phyloP scores from a whole-genome alignment of 164 flowering plant species.

The Stephania cephalantha region DNA sequence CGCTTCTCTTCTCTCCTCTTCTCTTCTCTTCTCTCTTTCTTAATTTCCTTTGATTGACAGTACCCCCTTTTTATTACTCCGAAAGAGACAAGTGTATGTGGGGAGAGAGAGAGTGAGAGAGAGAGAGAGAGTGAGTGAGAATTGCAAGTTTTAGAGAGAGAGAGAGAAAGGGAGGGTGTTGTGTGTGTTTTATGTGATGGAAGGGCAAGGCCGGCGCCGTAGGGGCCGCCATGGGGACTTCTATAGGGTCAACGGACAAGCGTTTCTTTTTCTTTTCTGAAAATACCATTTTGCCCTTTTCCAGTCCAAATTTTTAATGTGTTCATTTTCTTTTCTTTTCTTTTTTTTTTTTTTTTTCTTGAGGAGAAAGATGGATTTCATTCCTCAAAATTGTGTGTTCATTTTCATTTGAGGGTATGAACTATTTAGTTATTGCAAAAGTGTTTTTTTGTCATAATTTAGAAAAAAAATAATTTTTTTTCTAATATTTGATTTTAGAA shows the following conservation, averaged over 20 bases:
- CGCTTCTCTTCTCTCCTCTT: background rate
- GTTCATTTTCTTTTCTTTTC: too few species aligned
- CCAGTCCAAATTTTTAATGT: background rate
- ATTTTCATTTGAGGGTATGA: too few species aligned
- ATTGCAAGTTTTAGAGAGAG: constrained; percentile 8
- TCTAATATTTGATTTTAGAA: too few species aligned
- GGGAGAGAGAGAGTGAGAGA: constrained; percentile 15
- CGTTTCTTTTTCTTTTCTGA: constrained; percentile 9
- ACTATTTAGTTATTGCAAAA: too few species aligned
- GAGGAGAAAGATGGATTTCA: background rate
- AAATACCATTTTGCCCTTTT: constrained; percentile 23
- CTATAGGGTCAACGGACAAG: constrained; percentile 51
- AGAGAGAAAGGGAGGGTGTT: constrained; percentile 5
- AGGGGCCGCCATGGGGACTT: constrained; percentile 68
- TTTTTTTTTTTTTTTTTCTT: background rate
- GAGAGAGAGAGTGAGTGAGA: too few species aligned
- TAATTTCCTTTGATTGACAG: constrained; percentile 9
- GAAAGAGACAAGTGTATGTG: background rate
- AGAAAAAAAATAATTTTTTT: too few species aligned
- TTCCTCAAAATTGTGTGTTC: too few species aligned
- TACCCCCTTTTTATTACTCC: constrained; percentile 10
- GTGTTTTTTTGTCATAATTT: too few species aligned
- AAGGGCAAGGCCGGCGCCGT: constrained; percentile 65
- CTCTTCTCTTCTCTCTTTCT: background rate
- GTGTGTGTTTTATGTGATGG: constrained; percentile 7